phyloP scores from a whole-genome alignment of 2,329 filamentous ascomycete species.

The Epichloe sp. region DNA sequence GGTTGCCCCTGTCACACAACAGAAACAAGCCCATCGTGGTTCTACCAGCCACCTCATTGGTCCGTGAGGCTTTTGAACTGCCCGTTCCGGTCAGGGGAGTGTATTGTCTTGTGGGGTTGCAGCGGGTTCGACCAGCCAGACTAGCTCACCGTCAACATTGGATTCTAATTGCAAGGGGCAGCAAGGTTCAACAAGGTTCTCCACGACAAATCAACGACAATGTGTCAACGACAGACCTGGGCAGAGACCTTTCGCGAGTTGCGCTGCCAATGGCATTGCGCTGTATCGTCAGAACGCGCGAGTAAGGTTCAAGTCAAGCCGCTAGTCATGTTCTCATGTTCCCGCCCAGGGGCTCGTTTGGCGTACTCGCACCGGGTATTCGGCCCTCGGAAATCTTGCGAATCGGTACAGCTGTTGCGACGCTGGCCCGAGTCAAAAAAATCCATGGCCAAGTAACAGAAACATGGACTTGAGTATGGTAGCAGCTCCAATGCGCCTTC shows the following conservation, averaged over 20 bases:
- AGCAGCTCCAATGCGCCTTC: background rate
- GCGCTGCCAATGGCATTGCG: too few species aligned
- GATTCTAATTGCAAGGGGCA: too few species aligned
- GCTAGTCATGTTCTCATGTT: too few species aligned
- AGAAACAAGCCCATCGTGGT: background rate
- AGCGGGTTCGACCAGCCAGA: too few species aligned
- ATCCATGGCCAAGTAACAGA: background rate
- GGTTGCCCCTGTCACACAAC: background rate
- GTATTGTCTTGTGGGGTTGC: background rate
- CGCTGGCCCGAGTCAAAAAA: background rate
- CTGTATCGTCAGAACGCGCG: too few species aligned
- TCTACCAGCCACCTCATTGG: background rate
- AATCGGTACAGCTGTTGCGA: background rate
- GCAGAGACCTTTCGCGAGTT: too few species aligned
- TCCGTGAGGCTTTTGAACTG: background rate
- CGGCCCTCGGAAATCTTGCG: background rate
- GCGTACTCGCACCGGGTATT: background rate
- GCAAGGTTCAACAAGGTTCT: too few species aligned
- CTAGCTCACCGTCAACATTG: too few species aligned
- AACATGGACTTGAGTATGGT: background rate
- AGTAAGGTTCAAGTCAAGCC: too few species aligned
- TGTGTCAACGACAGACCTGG: too few species aligned
- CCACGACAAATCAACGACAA: too few species aligned
- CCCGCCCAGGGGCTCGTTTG: too few species aligned
- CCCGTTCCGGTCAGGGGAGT: background rate